Evolutionary conservation across 1,284 basidiomycete species (phyloP).

Genomic region (Coriolopsis trogii): DNA sequence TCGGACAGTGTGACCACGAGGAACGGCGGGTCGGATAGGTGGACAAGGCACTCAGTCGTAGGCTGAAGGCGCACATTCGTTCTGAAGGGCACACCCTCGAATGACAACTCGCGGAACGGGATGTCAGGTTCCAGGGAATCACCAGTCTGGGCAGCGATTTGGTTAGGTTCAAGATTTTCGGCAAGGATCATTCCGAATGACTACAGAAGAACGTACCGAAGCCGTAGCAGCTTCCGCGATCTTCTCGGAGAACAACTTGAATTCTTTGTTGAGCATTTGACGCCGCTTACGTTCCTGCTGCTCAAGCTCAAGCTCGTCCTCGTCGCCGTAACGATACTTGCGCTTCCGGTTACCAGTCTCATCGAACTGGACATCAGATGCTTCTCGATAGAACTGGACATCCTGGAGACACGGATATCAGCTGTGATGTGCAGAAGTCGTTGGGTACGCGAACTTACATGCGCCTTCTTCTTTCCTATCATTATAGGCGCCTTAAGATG

Average conservation of each 20-base stretch:
- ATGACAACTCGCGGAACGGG: constrained; percentile 96
- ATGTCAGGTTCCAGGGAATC: constrained; percentile 93
- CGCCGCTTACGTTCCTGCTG: constrained; percentile 94
- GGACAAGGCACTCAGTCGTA: constrained; percentile 96
- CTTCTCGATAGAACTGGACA: constrained; percentile 98
- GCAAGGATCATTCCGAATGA: constrained; percentile 36
- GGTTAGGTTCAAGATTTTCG: constrained; percentile 8
- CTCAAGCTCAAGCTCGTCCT: constrained; percentile 99
- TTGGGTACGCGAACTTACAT: constrained; percentile 50
- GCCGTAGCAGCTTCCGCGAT: constrained; percentile 84
- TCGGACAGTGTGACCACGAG: constrained; percentile 93
- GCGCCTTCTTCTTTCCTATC: constrained; percentile 98
- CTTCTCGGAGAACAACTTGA: constrained; percentile 93
- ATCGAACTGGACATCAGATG: constrained; percentile 97
- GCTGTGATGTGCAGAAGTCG: not conserved
- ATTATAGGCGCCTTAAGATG: constrained; percentile 97
- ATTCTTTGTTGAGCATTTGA: constrained; percentile 92
- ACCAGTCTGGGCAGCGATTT: constrained; percentile 51
- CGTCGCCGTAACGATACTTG: constrained; percentile 96
- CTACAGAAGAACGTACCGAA: no score
- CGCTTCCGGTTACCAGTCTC: constrained; percentile 99
- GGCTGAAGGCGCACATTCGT: constrained; percentile 95
- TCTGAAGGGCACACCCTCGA: constrained; percentile 96
- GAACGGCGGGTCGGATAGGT: constrained; percentile 96
- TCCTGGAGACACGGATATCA: constrained; percentile 56